A percentile compares a stretch with the other conserved stretches of the same genome.
Evolutionary conservation across 768 basidiomycete genomes (phyloP).

Genomic region (Pleurotus tuoliensis): DNA sequence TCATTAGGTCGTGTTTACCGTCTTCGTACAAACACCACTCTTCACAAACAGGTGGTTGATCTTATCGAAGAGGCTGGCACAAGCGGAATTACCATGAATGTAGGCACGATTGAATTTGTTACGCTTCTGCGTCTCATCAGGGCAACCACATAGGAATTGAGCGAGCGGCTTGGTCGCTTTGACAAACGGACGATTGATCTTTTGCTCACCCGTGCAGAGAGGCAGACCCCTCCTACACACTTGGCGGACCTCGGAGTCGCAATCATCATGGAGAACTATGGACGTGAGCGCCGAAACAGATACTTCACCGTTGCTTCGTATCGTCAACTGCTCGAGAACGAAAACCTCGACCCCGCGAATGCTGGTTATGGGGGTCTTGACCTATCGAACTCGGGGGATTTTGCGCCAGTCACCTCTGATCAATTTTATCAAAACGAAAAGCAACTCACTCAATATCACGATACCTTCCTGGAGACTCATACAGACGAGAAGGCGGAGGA

Average conservation of each 20-base stretch:
- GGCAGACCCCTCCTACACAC: slow-evolving; percentile 61
- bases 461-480: slow-evolving; percentile 40
- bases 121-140: too few species aligned
- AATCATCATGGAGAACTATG: slow-evolving; percentile 74
- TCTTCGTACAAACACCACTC: slow-evolving; percentile 57
- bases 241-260: slow-evolving; percentile 68
- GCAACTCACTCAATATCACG: slow-evolving; percentile 43
- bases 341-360: slow-evolving; percentile 55
- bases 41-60: slow-evolving; percentile 79
- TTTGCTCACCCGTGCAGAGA: slow-evolving; percentile 67
- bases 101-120: slow-evolving; percentile 24
- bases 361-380: slow-evolving; percentile 43
- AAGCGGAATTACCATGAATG: slow-evolving; percentile 69
- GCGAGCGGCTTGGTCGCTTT: slow-evolving; percentile 58
- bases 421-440: slow-evolving; percentile 52
- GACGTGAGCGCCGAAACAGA: slow-evolving; percentile 82
- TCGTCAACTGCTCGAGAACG: slow-evolving; percentile 53
- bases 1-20: slow-evolving; percentile 30
- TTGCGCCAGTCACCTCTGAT: slow-evolving; percentile 35
- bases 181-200: slow-evolving; percentile 83
- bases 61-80: slow-evolving; percentile 65
- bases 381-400: slow-evolving; percentile 50
- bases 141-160: slow-evolving; percentile 48
- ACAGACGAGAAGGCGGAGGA: slow-evolving; percentile 14
- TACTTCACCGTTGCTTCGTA: slow-evolving; percentile 78